Conservation (phyloP, 2,329 filamentous ascomycete genomes). For the Aureobasidium namibiae region DNA sequence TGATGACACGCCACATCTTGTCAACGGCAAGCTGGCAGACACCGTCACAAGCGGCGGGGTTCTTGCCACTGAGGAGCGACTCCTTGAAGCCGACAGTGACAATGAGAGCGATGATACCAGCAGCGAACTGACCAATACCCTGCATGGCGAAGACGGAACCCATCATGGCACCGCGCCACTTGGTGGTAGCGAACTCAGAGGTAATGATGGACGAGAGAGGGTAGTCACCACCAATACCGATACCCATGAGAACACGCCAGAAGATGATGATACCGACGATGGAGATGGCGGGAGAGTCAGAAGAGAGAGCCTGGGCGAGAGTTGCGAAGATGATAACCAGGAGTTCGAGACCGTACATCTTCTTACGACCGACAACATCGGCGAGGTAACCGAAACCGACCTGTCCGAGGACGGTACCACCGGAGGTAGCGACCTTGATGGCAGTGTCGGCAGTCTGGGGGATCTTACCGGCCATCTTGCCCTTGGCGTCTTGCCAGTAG, state of each 20-base stretch:
- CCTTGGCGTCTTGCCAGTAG: slow-evolving; percentile 49
- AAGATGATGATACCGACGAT: slow-evolving; percentile 63
- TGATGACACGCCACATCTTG: slow-evolving; percentile 79
- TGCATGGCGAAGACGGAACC: slow-evolving; percentile 82
- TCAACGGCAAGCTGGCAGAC: slow-evolving; percentile 65
- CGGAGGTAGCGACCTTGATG: slow-evolving; percentile 78
- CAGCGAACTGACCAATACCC: slow-evolving; percentile 69
- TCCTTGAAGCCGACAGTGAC: slow-evolving; percentile 33
- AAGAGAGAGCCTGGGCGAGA: slow-evolving; percentile 60
- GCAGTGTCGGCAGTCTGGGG: slow-evolving; percentile 64
- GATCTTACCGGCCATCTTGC: slow-evolving; percentile 41
- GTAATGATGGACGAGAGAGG: slow-evolving; percentile 77
- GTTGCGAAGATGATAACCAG: slow-evolving; percentile 75
- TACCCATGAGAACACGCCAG: slow-evolving; percentile 73
- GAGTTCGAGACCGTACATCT: slow-evolving; percentile 76
- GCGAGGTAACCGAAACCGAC: slow-evolving; percentile 71
- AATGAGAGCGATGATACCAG: slow-evolving; percentile 68
- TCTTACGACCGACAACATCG: slow-evolving; percentile 69
- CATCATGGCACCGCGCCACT: slow-evolving; percentile 84
- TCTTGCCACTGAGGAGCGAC: slow-evolving; percentile 27
- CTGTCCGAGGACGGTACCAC: slow-evolving; percentile 76
- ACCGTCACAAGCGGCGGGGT: slow-evolving; percentile 50
- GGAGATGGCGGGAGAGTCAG: slow-evolving; percentile 54
- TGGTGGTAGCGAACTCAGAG: slow-evolving; percentile 79
- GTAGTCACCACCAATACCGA: slow-evolving; percentile 73